Conservation (phyloP, 2,329 filamentous ascomycete genomes). For the Aspergillus sp. region DNA sequence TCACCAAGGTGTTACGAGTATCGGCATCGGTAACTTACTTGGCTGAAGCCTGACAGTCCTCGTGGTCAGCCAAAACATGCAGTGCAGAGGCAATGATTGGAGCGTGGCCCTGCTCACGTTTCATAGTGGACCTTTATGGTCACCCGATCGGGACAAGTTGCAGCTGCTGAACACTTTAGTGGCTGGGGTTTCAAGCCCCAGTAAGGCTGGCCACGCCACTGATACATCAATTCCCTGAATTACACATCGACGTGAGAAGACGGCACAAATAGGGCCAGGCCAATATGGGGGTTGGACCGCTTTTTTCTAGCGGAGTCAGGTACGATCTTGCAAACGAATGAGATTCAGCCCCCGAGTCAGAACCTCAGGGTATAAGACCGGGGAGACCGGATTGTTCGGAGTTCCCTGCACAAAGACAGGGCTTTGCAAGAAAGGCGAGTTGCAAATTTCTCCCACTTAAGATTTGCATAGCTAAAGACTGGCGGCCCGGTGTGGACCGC, state of each 20-base stretch:
- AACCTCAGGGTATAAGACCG: background rate
- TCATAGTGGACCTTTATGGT: slow-evolving; percentile 16
- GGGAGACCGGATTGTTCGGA: background rate
- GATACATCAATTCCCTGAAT: slow-evolving; percentile 3
- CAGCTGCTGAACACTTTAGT: slow-evolving; percentile 9
- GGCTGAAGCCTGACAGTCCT: slow-evolving; percentile 18
- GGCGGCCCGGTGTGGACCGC: slow-evolving; percentile 34
- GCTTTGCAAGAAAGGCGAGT: background rate
- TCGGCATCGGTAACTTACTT: slow-evolving; percentile 4
- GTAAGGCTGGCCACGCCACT: slow-evolving; percentile 27
- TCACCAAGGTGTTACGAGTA: slow-evolving; percentile 17
- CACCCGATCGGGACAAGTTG: background rate
- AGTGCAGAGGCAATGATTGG: slow-evolving; percentile 23
- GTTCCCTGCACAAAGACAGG: background rate
- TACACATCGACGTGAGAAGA: background rate
- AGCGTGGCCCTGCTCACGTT: slow-evolving; percentile 23
- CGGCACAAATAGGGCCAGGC: background rate
- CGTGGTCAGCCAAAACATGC: slow-evolving; percentile 30
- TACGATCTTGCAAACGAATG: background rate
- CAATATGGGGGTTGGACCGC: background rate
- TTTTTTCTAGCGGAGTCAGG: slow-evolving; percentile 1
- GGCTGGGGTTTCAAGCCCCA: slow-evolving; percentile 20
- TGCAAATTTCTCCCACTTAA: slow-evolving; percentile 13
- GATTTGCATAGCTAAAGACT: slow-evolving; percentile 32
- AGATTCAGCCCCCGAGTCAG: background rate